Conservation (phyloP, 805 yeast genomes). For the Kregervanrija fluxuum region DNA sequence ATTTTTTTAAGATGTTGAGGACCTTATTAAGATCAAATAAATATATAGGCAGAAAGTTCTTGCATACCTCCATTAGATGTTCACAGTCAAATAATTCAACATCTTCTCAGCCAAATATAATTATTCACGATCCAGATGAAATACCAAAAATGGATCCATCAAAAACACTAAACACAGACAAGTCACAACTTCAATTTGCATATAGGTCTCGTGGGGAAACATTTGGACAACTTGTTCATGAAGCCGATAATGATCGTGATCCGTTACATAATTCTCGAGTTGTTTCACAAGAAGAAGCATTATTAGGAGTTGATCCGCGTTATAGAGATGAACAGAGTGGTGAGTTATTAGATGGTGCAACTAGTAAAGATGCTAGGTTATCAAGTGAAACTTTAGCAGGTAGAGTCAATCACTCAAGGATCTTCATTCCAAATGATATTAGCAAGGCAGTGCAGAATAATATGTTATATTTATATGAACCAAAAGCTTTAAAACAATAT, state of each 20-base stretch:
- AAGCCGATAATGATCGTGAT: conserved; percentile 28
- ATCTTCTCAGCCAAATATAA: conserved; percentile 5
- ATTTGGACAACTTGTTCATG: conserved; percentile 37
- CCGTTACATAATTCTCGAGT: conserved; percentile 28
- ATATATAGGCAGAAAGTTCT: no score
- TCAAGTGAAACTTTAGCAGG: conserved; percentile 53
- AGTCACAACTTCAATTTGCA: conserved; percentile 26
- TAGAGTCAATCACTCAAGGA: conserved; percentile 42
- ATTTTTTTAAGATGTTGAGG: no score
- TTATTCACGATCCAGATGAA: conserved; percentile 21
- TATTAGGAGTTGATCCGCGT: conserved; percentile 24
- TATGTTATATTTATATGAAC: conserved; percentile 52
- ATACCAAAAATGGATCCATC: conserved; percentile 11
- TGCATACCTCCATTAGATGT: no score
- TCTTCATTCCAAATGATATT: conserved; percentile 49
- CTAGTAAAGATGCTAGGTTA: conserved; percentile 46
- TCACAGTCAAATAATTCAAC: background rate
- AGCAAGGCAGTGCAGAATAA: conserved; percentile 56
- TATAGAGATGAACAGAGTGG: conserved; percentile 28
- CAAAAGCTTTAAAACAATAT: conserved; percentile 54
- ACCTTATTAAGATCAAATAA: no score
- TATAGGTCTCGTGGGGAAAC: conserved; percentile 32
- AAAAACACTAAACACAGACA: conserved; percentile 16
- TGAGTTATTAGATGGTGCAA: conserved; percentile 30
- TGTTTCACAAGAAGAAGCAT: conserved; percentile 30